A percentile compares a stretch with the other conserved stretches of the same genome.
Conservation (phyloP, 2,329 filamentous ascomycete genomes). For the Ophiocordyceps polyrhachis-furcata region DNA sequence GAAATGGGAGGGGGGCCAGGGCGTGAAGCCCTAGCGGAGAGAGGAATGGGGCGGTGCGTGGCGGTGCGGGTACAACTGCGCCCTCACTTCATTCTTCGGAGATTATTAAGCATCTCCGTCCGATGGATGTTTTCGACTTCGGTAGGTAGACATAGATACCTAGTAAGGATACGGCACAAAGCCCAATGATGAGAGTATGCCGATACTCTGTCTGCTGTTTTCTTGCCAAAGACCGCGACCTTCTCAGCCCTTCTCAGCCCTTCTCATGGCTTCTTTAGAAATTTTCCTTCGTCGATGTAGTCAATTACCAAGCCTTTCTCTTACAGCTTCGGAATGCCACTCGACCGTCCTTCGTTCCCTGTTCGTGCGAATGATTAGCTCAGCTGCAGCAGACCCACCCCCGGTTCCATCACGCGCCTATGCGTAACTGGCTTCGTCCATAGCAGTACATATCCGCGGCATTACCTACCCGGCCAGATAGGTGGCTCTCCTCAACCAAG, state of each 20-base stretch:
- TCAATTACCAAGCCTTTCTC: no score
- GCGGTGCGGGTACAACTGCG: not conserved
- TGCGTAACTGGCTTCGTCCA: not conserved
- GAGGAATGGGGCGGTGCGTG: slow-evolving; percentile 5
- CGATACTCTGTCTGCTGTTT: not conserved
- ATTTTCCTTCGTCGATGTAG: no score
- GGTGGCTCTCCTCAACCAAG: not conserved
- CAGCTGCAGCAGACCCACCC: not conserved
- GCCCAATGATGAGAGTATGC: not conserved
- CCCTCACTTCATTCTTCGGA: not conserved
- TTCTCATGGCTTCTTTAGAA: no score
- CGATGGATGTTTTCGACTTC: not conserved
- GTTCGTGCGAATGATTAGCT: not conserved
- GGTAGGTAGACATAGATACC: no score
- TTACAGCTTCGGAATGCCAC: no score
- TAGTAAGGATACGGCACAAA: not conserved
- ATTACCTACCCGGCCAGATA: not conserved
- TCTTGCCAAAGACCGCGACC: not conserved
- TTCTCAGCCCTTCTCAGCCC: no score
- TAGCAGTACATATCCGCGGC: not conserved
- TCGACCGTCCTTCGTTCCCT: no score
- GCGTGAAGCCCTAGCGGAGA: slow-evolving; percentile 13
- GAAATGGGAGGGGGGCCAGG: not conserved
- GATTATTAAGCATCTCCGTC: not conserved
- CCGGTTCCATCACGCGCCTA: not conserved